phyloP scores from a whole-genome alignment of 2,329 filamentous ascomycete species.

The Pseudomassariella vexata region DNA sequence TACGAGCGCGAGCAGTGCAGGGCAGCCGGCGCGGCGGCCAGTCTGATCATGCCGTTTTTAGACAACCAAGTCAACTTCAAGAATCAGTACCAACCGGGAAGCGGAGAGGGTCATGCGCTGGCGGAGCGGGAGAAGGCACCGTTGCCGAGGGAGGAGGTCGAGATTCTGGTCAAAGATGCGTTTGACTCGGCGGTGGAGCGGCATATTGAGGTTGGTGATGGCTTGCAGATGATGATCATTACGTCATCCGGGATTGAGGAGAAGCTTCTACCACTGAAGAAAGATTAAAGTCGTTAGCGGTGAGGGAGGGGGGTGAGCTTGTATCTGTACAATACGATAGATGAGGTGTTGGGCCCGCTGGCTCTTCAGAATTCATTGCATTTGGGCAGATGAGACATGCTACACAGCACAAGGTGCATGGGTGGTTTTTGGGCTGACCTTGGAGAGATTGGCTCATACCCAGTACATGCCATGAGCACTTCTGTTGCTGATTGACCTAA shows the following conservation, averaged over 20 bases:
- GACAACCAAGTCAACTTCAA: slow-evolving; percentile 99
- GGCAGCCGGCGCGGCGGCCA: slow-evolving; percentile 85
- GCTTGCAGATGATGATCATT: slow-evolving; percentile 90
- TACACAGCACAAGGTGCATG: no score
- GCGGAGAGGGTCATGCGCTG: slow-evolving; percentile 75
- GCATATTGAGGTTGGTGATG: slow-evolving; percentile 98
- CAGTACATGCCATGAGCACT: no score
- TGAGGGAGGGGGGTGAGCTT: neutral
- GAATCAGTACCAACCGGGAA: slow-evolving; percentile 91
- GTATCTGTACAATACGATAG: slow-evolving; percentile 15
- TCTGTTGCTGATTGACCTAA: no score
- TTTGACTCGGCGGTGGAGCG: slow-evolving; percentile 97
- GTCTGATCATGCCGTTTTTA: slow-evolving; percentile 97
- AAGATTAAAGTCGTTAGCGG: slow-evolving; percentile 54
- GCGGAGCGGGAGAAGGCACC: slow-evolving; percentile 65
- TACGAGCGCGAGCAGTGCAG: slow-evolving; percentile 97
- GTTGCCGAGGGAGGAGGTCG: slow-evolving; percentile 66
- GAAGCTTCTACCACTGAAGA: slow-evolving; percentile 78
- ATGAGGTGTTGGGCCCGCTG: no score
- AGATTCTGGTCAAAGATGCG: slow-evolving; percentile 89
- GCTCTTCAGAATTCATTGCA: no score
- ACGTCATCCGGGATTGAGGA: slow-evolving; percentile 86
- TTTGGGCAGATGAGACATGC: no score
- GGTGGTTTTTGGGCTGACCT: no score
- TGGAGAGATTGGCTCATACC: no score